Base-by-base conservation (phyloP, 345 rosid genomes). In the Hibiscus tridactylites region DNA sequence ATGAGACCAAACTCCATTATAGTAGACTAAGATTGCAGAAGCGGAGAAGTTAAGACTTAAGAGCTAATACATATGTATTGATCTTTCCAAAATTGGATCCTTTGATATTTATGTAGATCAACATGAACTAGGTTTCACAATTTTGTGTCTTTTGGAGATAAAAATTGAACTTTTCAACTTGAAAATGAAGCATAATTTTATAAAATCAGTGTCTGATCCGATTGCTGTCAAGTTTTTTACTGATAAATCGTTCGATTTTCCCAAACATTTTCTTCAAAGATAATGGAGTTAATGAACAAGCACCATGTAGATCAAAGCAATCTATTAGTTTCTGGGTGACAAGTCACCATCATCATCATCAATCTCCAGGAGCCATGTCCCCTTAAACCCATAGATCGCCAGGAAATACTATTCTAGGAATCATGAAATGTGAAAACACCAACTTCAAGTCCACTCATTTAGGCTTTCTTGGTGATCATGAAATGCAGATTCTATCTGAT, bases 391-490 rank as follows among this genome's bases (percentile, higher is more conserved):
- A 21, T 21, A 21, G 24, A 0, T 21, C 24, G 24, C 24, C 24
- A 21, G 24, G 24, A 21, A 21, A 21, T 39, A 65, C 16, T 10
- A 1, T 5, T 9, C n/a, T 19, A 64, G 29, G 50, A 17, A 63
- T 19, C 47, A 29, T 19, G 50, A 63, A 76, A 29, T 28, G 62
- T 39, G 9, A 15, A 64, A 65, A 28, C 26, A 29, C 71, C 61
- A 72, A 68, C 33, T 26, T 67, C 74, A 63, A 68, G 42, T 35
- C 49, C 50, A 67, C 54, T 26, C 52, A 9, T 68, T 37, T 21
- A 61, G 66, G 37, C 28, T 24, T 29, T 67, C 49, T 11, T 26
- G 17, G 31, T 42, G 19, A 65, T 42, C n/a, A 57, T 37, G 35
- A 33, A 21, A 35, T 49, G 52, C 73, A 59, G 77, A 68, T 60